Evolutionary conservation across 2,329 filamentous ascomycete species (phyloP).

Genomic region (Orbilia brochopaga): DNA sequence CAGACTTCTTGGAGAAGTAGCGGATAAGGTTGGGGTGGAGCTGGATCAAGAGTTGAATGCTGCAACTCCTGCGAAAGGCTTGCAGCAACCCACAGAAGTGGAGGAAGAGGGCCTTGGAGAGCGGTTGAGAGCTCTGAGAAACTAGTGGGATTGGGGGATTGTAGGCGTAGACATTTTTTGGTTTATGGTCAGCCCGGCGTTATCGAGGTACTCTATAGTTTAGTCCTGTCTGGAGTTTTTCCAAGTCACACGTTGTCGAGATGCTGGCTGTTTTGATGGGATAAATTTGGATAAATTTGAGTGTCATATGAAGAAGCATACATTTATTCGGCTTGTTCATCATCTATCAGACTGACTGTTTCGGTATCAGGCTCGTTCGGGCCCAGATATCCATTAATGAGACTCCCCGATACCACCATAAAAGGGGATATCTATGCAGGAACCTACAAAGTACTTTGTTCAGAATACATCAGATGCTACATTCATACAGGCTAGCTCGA

Average conservation of each 20-base stretch:
- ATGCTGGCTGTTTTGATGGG: too few species aligned
- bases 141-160: slow-evolving; percentile 26
- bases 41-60: slow-evolving; percentile 76
- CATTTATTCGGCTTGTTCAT: background rate
- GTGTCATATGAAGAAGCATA: background rate
- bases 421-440: too few species aligned
- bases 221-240: background rate
- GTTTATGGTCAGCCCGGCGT: background rate
- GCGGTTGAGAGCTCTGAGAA: slow-evolving; percentile 64
- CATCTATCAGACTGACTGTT: too few species aligned
- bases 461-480: too few species aligned
- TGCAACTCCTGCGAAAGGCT: slow-evolving; percentile 65
- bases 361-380: too few species aligned
- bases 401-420: too few species aligned
- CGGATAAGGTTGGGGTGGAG: slow-evolving; percentile 86
- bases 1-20: slow-evolving; percentile 80
- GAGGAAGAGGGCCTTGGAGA: slow-evolving; percentile 76
- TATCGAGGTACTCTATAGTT: background rate
- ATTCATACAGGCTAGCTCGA: too few species aligned
- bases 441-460: too few species aligned
- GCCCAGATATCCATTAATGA: too few species aligned
- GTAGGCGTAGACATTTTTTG: background rate
- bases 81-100: slow-evolving; percentile 73
- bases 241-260: background rate
- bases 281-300: too few species aligned